A percentile compares a stretch with the other conserved stretches of the same genome.
Evolutionary conservation across 768 basidiomycete species (phyloP).

Genomic region (Podaxis pistillaris): DNA sequence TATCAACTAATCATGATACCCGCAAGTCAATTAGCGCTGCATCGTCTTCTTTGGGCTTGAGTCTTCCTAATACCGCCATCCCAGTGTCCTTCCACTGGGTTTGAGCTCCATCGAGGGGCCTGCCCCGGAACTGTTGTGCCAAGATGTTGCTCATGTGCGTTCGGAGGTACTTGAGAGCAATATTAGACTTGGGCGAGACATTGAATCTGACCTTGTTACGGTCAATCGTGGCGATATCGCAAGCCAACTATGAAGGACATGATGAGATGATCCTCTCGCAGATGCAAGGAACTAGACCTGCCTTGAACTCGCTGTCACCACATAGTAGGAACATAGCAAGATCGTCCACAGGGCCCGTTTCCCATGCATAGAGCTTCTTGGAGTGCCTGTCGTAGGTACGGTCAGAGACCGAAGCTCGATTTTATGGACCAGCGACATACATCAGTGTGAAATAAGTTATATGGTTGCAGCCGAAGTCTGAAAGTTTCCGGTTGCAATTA

Average conservation of each 20-base stretch:
- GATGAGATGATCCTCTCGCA: background rate
- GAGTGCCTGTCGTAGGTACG: slow-evolving; percentile 65
- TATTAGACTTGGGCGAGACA: slow-evolving; percentile 63
- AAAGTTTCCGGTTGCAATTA: slow-evolving; percentile 70
- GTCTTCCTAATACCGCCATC: slow-evolving; percentile 56
- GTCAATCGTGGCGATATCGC: slow-evolving; percentile 75
- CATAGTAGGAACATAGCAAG: slow-evolving; percentile 79
- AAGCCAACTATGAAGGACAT: slow-evolving; percentile 50
- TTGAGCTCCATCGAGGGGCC: slow-evolving; percentile 57
- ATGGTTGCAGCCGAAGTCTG: slow-evolving; percentile 74
- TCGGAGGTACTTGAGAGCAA: slow-evolving; percentile 82
- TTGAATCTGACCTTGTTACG: slow-evolving; percentile 74
- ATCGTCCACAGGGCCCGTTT: slow-evolving; percentile 87
- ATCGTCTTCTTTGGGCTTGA: slow-evolving; percentile 37
- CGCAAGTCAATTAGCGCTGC: slow-evolving; percentile 15
- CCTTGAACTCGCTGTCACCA: slow-evolving; percentile 90
- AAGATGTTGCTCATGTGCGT: slow-evolving; percentile 57
- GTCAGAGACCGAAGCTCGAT: background rate
- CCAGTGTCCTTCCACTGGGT: slow-evolving; percentile 73
- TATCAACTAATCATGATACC: slow-evolving; percentile 6
- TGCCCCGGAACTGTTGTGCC: slow-evolving; percentile 65
- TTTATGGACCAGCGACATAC: slow-evolving; percentile 33
- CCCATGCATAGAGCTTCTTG: slow-evolving; percentile 91
- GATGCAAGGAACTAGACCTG: background rate
- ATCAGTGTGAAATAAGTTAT: slow-evolving; percentile 88